phyloP scores from a whole-genome alignment of 305 asterid species.

The Fraxinus angustifolia region DNA sequence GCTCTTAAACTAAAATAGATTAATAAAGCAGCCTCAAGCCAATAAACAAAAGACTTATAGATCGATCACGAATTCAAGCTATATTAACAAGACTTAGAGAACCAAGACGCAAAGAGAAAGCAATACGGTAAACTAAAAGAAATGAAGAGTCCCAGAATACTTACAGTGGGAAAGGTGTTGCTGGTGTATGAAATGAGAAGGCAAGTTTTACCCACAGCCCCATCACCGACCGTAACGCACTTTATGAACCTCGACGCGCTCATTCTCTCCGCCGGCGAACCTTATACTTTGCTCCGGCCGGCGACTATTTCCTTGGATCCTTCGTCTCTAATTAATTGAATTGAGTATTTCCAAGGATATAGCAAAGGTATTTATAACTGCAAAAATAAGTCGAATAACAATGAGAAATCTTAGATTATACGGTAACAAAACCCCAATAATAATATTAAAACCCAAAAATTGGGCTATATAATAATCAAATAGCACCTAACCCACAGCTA shows the following conservation, averaged over 20 bases:
- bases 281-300: constrained; percentile 17
- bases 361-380: constrained; percentile 11
- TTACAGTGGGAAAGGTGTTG: constrained; percentile 67
- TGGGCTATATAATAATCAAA: neutral
- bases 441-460: constrained; percentile 18
- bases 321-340: constrained; percentile 8
- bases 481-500: constrained; percentile 26
- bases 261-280: constrained; percentile 45
- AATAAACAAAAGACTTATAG: neutral
- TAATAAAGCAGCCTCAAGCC: neutral
- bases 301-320: constrained; percentile 1
- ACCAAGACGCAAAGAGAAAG: neutral
- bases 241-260: constrained; percentile 65
- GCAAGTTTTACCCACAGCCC: constrained; percentile 77
- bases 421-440: constrained; percentile 24
- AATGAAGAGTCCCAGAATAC: constrained; percentile 11
- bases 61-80: neutral
- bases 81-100: neutral
- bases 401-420: constrained; percentile 11
- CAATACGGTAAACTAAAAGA: neutral
- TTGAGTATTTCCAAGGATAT: constrained; percentile 13
- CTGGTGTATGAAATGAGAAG: constrained; percentile 69
- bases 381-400: constrained; percentile 2
- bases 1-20: neutral
- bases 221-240: constrained; percentile 71